These are phyloP conservation scores for Meira nashicola DNA, from an alignment of 1,284 basidiomycete species.

Conservation along the genomic window DNA sequence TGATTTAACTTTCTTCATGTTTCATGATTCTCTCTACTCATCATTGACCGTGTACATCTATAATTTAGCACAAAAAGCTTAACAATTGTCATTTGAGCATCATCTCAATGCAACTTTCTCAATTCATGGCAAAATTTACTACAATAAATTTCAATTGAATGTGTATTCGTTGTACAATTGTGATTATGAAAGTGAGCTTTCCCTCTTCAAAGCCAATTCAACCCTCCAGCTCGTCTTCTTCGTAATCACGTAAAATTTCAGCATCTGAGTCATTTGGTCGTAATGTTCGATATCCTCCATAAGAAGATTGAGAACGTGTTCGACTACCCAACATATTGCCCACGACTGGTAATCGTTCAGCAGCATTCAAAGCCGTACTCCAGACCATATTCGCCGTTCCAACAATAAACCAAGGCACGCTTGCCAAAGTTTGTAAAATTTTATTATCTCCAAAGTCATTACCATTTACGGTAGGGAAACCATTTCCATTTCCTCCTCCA, in stretches of 20 bases:
- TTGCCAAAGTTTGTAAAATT: constrained; percentile 61
- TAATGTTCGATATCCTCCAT: constrained; percentile 30
- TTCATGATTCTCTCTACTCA: no score
- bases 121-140: no score
- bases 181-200: no score
- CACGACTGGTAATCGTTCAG: constrained; percentile 29
- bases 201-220: no score
- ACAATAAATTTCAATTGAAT: no score
- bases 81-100: no score
- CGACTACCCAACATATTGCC: not conserved
- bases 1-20: not conserved
- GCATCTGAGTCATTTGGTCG: not conserved
- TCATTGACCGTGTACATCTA: no score
- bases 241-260: constrained; percentile 43
- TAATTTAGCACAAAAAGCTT: no score
- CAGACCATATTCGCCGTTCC: constrained; percentile 24
- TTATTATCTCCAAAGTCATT: constrained; percentile 58
- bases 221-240: constrained; percentile 39
- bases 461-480: constrained; percentile 16
- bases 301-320: constrained; percentile 21
- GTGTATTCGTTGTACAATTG: no score
- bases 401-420: constrained; percentile 23
- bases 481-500: constrained; percentile 54
- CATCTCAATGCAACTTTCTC: no score
- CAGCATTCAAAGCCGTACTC: constrained; percentile 22